Evolutionary conservation across 2,329 filamentous ascomycete species (phyloP).

Genomic region (Phaeosphaeriaceae sp.): DNA sequence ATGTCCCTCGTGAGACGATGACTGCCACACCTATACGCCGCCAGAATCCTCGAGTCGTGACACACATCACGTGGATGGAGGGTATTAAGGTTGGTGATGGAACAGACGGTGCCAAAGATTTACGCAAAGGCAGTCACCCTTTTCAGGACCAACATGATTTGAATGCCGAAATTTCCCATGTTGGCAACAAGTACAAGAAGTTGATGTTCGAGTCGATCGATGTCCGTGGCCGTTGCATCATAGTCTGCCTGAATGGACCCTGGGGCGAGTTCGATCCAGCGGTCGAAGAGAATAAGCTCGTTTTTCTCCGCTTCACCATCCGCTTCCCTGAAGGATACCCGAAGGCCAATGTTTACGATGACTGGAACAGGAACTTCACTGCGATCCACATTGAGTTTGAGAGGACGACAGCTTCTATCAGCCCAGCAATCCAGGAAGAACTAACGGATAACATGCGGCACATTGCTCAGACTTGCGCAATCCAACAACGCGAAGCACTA

Average conservation of each 20-base stretch:
- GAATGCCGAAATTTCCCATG: conserved; percentile 68
- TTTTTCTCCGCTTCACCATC: conserved; percentile 66
- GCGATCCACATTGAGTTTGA: conserved; percentile 63
- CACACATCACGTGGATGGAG: conserved; percentile 71
- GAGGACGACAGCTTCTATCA: conserved; percentile 63
- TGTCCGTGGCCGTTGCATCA: conserved; percentile 60
- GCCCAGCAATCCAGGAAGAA: conserved; percentile 57
- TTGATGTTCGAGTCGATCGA: conserved; percentile 68
- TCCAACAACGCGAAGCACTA: conserved; percentile 63
- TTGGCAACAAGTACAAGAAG: conserved; percentile 68
- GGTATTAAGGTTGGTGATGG: conserved; percentile 67
- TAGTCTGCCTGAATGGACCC: conserved; percentile 66
- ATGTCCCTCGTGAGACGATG: conserved; percentile 49
- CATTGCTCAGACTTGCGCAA: conserved; percentile 64
- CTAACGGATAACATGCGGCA: conserved; percentile 61
- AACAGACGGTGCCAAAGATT: conserved; percentile 32
- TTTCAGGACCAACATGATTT: conserved; percentile 55
- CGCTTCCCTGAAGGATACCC: conserved; percentile 68
- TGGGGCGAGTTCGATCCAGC: conserved; percentile 58
- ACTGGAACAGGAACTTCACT: conserved; percentile 26
- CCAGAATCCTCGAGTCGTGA: conserved; percentile 59
- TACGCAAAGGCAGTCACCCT: conserved; percentile 37
- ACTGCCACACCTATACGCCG: conserved; percentile 60
- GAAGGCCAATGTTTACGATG: conserved; percentile 52
- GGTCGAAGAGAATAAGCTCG: conserved; percentile 48